Evolutionary conservation across 2,329 filamentous ascomycete species (phyloP).

Genomic region (Sarocladium oryzae): DNA sequence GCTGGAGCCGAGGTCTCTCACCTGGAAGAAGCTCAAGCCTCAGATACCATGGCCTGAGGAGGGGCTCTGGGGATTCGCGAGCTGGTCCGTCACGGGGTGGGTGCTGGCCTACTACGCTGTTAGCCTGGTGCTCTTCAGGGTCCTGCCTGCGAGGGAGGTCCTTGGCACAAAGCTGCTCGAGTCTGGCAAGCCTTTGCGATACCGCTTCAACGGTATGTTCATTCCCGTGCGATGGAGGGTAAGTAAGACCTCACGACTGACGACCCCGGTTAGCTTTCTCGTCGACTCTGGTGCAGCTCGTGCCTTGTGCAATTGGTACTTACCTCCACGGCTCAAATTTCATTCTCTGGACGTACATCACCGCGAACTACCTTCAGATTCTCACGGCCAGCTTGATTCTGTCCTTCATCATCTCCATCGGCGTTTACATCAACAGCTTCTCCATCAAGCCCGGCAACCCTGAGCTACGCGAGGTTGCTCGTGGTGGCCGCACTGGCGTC

Average conservation of each 20-base stretch:
- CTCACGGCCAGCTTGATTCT: constrained; percentile 76
- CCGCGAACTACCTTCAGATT: constrained; percentile 79
- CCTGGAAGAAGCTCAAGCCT: constrained; percentile 59
- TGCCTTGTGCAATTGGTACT: constrained; percentile 63
- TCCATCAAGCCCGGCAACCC: constrained; percentile 64
- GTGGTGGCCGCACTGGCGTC: constrained; percentile 73
- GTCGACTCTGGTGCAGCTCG: constrained; percentile 64
- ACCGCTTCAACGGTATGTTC: constrained; percentile 64
- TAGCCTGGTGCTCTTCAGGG: constrained; percentile 62
- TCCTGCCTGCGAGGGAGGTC: constrained; percentile 64
- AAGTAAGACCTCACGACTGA: accelerated
- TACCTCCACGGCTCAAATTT: constrained; percentile 70
- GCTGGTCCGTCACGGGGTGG: constrained; percentile 58
- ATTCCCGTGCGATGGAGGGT: neutral
- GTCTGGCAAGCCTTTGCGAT: constrained; percentile 62
- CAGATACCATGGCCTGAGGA: constrained; percentile 71
- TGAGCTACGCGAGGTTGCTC: constrained; percentile 67
- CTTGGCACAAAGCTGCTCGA: constrained; percentile 62
- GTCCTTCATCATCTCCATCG: constrained; percentile 61
- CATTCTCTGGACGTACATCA: constrained; percentile 80
- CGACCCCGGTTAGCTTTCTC: constrained; percentile 58
- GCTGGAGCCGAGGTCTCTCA: constrained; percentile 60
- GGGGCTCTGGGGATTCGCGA: constrained; percentile 61
- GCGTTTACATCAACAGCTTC: constrained; percentile 74
- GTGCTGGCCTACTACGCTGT: constrained; percentile 69